These are phyloP conservation scores for Trypanosoma brucei DNA, from an alignment of 208 protist genomes.

Conservation along the genomic window DNA sequence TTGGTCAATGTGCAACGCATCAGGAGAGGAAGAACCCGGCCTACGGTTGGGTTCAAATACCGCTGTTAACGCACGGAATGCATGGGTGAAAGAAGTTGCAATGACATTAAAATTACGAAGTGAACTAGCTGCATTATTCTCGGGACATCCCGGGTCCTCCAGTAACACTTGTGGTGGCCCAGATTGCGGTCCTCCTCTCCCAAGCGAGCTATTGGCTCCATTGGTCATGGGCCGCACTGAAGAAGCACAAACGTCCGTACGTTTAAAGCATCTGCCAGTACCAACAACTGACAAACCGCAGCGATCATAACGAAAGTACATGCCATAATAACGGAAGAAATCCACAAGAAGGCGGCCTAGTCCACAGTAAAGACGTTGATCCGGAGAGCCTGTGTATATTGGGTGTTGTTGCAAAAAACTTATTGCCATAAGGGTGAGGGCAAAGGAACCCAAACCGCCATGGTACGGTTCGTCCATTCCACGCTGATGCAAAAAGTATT, in stretches of 20 bases:
- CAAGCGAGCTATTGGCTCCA: conserved; percentile 5
- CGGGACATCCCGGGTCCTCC: conserved; percentile 60
- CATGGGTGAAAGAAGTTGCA: conserved; percentile 59
- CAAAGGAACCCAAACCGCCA: conserved; percentile 91
- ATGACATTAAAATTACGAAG: conserved; percentile 69
- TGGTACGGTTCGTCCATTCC: conserved; percentile 91
- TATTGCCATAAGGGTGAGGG: conserved; percentile 84
- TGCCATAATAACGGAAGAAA: conserved; percentile 92
- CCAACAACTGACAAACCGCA: conserved; percentile 73
- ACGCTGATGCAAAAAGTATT: conserved; percentile 90
- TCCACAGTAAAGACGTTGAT: conserved; percentile 55
- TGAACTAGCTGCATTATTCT: conserved; percentile 84
- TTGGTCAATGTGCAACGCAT: conserved; percentile 34
- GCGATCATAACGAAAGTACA: conserved; percentile 73
- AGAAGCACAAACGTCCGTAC: conserved; percentile 9
- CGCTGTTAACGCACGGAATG: conserved; percentile 64
- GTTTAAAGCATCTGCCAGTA: conserved; percentile 52
- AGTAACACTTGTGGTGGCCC: conserved; percentile 52
- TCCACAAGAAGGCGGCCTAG: conserved; percentile 90
- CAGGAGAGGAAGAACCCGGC: conserved; percentile 27
- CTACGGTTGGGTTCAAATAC: conserved; percentile 18
- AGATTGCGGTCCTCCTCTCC: conserved; percentile 7
- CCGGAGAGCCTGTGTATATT: conserved; percentile 49
- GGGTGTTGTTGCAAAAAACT: conserved; percentile 90
- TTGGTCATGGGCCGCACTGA: conserved; percentile 3